A percentile compares a stretch with the other conserved stretches of the same genome.
Evolutionary conservation across 352 stramenopile genomes (phyloP).

Genomic region (Peronospora destructor): DNA sequence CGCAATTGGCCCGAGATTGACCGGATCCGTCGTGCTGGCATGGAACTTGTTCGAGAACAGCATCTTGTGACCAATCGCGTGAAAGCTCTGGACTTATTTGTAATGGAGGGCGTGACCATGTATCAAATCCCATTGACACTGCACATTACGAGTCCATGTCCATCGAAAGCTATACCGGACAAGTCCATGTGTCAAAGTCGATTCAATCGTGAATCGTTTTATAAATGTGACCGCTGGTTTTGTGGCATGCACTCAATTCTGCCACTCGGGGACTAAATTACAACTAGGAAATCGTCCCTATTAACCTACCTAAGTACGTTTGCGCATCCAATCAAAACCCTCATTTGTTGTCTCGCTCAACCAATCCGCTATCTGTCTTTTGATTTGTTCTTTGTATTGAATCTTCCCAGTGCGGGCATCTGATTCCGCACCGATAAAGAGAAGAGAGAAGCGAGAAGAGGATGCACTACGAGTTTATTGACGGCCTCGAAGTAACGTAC

Average conservation of each 20-base stretch:
- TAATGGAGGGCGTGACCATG: conserved; percentile 37
- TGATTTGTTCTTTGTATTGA: conserved; percentile 4
- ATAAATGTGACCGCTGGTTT: conserved; percentile 76
- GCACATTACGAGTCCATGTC: conserved; percentile 42
- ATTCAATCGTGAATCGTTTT: conserved; percentile 44
- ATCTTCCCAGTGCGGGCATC: conserved; percentile 3
- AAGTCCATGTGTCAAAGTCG: conserved; percentile 36
- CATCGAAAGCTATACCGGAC: conserved; percentile 43
- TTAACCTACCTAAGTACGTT: background rate
- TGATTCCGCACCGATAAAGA: conserved; percentile 2
- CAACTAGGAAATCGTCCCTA: no score
- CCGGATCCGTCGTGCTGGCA: conserved; percentile 46
- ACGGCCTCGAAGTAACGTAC: conserved; percentile 77
- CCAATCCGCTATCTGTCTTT: conserved; percentile 3
- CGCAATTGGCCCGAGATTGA: conserved; percentile 51
- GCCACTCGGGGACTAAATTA: conserved; percentile 15
- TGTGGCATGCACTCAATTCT: conserved; percentile 52
- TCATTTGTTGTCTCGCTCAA: background rate
- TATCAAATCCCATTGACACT: conserved; percentile 42
- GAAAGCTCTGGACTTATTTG: conserved; percentile 49
- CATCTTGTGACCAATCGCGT: conserved; percentile 61
- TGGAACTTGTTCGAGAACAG: conserved; percentile 45
- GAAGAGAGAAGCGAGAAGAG: background rate
- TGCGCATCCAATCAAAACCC: background rate
- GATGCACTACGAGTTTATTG: conserved; percentile 73